Percentiles rank a stretch among this genome's conserved stretches.
Conservation (phyloP, 202 grass and related monocot genomes). For the Eragrostis tef region DNA sequence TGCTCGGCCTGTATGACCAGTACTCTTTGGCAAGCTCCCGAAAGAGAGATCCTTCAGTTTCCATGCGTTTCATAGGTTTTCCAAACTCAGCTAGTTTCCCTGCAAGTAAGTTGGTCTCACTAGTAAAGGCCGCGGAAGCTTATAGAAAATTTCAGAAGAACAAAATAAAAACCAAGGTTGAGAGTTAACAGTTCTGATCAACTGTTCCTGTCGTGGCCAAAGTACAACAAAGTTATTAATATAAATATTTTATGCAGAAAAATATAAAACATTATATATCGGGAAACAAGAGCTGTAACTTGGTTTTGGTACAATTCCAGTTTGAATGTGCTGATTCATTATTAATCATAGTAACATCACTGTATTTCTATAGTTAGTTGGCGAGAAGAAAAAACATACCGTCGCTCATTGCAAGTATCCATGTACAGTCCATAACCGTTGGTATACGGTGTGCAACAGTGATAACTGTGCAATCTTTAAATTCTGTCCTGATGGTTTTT, state of each 20-base stretch:
- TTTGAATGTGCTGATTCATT: background rate
- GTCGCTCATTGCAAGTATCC: conserved; percentile 79
- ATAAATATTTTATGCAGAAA: too few species aligned
- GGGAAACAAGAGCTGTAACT: background rate
- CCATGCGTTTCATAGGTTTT: conserved; percentile 66
- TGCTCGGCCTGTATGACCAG: conserved; percentile 66
- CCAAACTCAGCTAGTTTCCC: conserved; percentile 70
- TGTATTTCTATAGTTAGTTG: conserved; percentile 5
- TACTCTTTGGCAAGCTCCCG: conserved; percentile 67
- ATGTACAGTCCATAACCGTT: conserved; percentile 80
- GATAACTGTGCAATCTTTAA: conserved; percentile 78
- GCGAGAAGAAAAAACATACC: conserved; percentile 45
- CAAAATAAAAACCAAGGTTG: too few species aligned
- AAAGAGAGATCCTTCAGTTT: conserved; percentile 81
- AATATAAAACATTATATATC: too few species aligned
- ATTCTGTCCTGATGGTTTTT: conserved; percentile 79
- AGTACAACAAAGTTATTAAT: too few species aligned
- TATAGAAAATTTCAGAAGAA: too few species aligned
- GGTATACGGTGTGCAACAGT: conserved; percentile 89
- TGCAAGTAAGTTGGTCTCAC: conserved; percentile 23
- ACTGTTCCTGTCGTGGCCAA: too few species aligned
- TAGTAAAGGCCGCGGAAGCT: conserved; percentile 10
- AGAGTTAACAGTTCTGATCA: too few species aligned
- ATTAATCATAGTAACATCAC: background rate
- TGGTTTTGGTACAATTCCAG: conserved; percentile 32